Percentiles rank a stretch among this genome's conserved stretches.
Evolutionary conservation across 225 moss, liverwort and hornwort genomes (phyloP).

Genomic region (Climacium dendroides): DNA sequence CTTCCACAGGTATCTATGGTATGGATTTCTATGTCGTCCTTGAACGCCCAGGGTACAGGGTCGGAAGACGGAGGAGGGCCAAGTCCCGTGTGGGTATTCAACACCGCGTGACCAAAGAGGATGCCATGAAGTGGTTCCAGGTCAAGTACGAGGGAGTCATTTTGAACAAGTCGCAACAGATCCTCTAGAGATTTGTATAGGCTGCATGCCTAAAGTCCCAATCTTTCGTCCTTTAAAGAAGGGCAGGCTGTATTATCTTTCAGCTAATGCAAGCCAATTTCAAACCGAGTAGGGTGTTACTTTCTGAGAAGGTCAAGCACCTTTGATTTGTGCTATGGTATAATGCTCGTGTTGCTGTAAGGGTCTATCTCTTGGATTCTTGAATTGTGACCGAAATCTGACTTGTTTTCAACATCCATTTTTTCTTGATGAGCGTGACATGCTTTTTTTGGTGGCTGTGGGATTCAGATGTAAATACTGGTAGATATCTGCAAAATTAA

Average conservation of each 20-base stretch:
- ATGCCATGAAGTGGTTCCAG: slow-evolving; percentile 25
- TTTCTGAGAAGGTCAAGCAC: not conserved
- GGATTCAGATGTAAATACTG: too few species aligned
- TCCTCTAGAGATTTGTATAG: not conserved
- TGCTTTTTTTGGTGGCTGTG: not conserved
- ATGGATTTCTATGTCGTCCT: slow-evolving; percentile 27
- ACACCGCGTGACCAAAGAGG: slow-evolving; percentile 18
- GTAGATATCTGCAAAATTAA: not conserved
- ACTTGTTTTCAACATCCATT: not conserved
- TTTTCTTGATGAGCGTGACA: not conserved
- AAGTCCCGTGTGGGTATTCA: slow-evolving; percentile 24
- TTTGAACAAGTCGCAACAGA: slow-evolving; percentile 21
- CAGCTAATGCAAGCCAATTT: not conserved
- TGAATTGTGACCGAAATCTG: not conserved
- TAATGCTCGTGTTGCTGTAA: not conserved
- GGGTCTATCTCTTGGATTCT: not conserved
- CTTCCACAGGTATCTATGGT: slow-evolving; percentile 23
- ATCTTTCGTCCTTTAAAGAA: not conserved
- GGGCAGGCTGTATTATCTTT: not conserved
- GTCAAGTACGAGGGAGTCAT: slow-evolving; percentile 23
- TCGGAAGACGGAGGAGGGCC: slow-evolving; percentile 10
- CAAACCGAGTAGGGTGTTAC: not conserved
- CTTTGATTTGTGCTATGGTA: not conserved
- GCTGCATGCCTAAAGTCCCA: not conserved
- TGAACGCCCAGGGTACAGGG: slow-evolving; percentile 21